Conservation (phyloP, 2,329 filamentous ascomycete genomes). For the Colletotrichum karsti region DNA sequence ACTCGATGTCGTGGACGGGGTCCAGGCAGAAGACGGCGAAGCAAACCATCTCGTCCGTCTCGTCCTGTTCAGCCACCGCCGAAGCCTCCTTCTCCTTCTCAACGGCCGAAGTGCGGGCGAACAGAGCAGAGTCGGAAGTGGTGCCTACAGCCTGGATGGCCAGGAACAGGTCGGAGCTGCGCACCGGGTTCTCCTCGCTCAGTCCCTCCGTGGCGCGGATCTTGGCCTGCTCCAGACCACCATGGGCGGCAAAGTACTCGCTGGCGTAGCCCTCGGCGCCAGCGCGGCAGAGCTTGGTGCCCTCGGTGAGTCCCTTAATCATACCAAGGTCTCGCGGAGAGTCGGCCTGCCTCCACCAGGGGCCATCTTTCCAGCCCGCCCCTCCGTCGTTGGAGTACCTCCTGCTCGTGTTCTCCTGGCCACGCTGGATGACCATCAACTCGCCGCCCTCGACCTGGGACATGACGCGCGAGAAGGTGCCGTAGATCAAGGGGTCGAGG, state of each 20-base stretch:
- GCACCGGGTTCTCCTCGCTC: constrained; percentile 86
- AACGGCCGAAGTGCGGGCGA: constrained; percentile 63
- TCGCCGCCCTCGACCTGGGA: constrained; percentile 98
- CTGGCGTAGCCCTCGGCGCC: constrained; percentile 87
- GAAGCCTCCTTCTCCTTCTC: constrained; percentile 65
- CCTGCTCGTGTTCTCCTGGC: constrained; percentile 81
- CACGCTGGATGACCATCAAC: constrained; percentile 91
- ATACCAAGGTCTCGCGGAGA: constrained; percentile 79
- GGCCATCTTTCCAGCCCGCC: constrained; percentile 88
- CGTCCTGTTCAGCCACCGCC: constrained; percentile 58
- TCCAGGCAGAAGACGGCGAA: constrained; percentile 87
- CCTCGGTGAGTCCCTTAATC: constrained; percentile 83
- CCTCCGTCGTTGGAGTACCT: constrained; percentile 67
- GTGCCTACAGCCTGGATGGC: constrained; percentile 88
- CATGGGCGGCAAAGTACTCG: constrained; percentile 83
- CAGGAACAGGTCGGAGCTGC: constrained; percentile 94
- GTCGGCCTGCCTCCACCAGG: constrained; percentile 88
- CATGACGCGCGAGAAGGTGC: constrained; percentile 95
- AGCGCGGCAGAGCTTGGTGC: constrained; percentile 89
- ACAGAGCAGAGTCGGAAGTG: constrained; percentile 71
- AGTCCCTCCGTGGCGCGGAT: constrained; percentile 81
- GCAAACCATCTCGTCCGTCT: constrained; percentile 69
- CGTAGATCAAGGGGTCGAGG: constrained; percentile 90
- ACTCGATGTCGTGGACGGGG: constrained; percentile 90
- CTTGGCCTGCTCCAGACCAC: constrained; percentile 83